Base-by-base conservation (phyloP, 805 yeast genomes). In the Barnettozyma sucrosica region DNA sequence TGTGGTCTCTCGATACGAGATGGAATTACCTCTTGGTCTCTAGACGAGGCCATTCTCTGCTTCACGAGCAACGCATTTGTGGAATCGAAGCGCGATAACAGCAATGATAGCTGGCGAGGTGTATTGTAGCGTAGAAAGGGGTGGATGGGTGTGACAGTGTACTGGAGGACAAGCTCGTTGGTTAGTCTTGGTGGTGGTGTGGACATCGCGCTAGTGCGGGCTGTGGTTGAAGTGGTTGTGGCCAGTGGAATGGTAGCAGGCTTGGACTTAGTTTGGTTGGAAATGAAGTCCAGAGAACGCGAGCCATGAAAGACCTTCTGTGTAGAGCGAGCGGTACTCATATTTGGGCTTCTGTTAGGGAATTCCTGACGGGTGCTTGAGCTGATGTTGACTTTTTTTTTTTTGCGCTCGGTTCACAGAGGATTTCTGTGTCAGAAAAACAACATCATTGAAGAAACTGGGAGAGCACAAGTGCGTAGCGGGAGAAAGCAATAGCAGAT, bases 301-400 rank as follows among this genome's bases (percentile, higher is more conserved):
- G 49, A 42, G 10, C 53, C 51, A 18, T 33, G 46, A 21, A 42
- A 45, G n/a, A 50, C 53, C 32, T 40, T 48, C 33, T 50, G 51
- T 5, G 41, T 26, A 2, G 49, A 25, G 20, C 42, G 30, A 5
- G 33, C 32, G 8, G 42, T 39, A n/a, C 32, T 34, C 37, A 32
- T 34, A 11, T 28, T 26, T 28, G 32, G 16, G 16, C 28, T 9
- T 28, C 13, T 28, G 16, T 28, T 13, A 28, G 32, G 11, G 32
- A 11, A 16, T 28, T 28, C 5, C 32, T 28, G 32, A 7, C 4
- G 16, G 7, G 16, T 25, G 3, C 28, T 25, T 25, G 11, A 25
- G 28, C 10, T 25, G 28, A 4, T 8, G 28, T 25, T 25, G 25
- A 8, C 9, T 18, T 32, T 32, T 18, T n/a, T 24, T 38, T 14